These are phyloP conservation scores for Barnettozyma populi DNA, from an alignment of 805 yeast genomes.

Conservation along the genomic window DNA sequence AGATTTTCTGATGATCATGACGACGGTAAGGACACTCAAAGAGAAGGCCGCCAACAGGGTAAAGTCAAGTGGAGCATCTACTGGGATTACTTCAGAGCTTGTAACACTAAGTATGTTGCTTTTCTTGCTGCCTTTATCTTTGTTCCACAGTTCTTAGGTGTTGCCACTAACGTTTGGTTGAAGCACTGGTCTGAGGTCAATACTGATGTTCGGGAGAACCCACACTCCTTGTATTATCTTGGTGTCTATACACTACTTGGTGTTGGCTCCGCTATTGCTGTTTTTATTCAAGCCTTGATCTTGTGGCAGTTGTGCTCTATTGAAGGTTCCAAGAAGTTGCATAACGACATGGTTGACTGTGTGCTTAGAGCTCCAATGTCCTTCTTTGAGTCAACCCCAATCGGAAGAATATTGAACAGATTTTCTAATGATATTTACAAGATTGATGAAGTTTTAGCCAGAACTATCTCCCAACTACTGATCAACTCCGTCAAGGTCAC, in stretches of 20 bases:
- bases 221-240: slow-evolving; percentile 64
- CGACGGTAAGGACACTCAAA: slow-evolving; percentile 24
- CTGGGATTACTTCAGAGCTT: slow-evolving; percentile 77
- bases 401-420: slow-evolving; percentile 86
- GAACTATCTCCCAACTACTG: slow-evolving; percentile 68
- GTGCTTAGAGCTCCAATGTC: slow-evolving; percentile 92
- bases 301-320: slow-evolving; percentile 81
- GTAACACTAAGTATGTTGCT: slow-evolving; percentile 62
- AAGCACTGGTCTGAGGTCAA: slow-evolving; percentile 97
- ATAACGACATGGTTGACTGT: slow-evolving; percentile 63
- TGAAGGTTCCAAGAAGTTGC: slow-evolving; percentile 72
- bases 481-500: slow-evolving; percentile 54
- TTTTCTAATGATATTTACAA: slow-evolving; percentile 88
- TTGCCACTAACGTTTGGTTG: slow-evolving; percentile 81
- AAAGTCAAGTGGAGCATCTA: slow-evolving; percentile 88
- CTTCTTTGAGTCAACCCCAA: slow-evolving; percentile 92
- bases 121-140: slow-evolving; percentile 52
- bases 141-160: slow-evolving; percentile 55
- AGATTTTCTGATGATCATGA: slow-evolving; percentile 31
- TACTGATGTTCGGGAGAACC: slow-evolving; percentile 61
- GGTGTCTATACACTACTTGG: slow-evolving; percentile 76
- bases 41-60: slow-evolving; percentile 88
- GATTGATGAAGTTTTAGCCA: slow-evolving; percentile 72
- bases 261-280: slow-evolving; percentile 51
- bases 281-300: slow-evolving; percentile 60